A percentile compares a stretch with the other conserved stretches of the same genome.
Conservation (phyloP, 169 alveolate genomes). For the Plasmodium knowlesi region DNA sequence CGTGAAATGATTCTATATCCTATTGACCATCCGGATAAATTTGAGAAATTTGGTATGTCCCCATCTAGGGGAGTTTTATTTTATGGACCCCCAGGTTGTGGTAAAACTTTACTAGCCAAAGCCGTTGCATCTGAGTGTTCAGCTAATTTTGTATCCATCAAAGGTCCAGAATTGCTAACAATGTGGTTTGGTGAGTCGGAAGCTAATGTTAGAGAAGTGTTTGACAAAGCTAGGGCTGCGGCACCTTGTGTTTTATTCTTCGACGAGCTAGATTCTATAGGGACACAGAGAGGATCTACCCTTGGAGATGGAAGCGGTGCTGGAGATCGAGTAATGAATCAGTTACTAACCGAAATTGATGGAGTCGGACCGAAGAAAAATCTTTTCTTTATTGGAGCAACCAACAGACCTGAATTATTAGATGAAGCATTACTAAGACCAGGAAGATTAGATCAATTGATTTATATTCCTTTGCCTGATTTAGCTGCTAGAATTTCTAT, state of each 20-base stretch:
- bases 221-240: slow-evolving; percentile 99
- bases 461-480: slow-evolving; percentile 99
- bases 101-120: slow-evolving; percentile 98
- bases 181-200: slow-evolving; percentile 99
- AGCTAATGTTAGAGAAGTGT: slow-evolving; percentile 99
- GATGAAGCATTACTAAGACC: slow-evolving; percentile 99
- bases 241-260: slow-evolving; percentile 99
- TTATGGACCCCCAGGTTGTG: slow-evolving; percentile 99
- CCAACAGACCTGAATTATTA: slow-evolving; percentile 99
- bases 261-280: slow-evolving; percentile 99
- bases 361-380: slow-evolving; percentile 99
- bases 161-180: slow-evolving; percentile 98
- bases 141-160: slow-evolving; percentile 98
- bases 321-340: slow-evolving; percentile 99
- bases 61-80: slow-evolving; percentile 99
- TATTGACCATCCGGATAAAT: slow-evolving; percentile 98
- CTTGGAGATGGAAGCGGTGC: slow-evolving; percentile 98
- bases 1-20: slow-evolving; percentile 98
- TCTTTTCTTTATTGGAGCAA: slow-evolving; percentile 99
- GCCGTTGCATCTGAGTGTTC: slow-evolving; percentile 99
- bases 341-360: slow-evolving; percentile 99
- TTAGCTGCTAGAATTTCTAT: slow-evolving; percentile 96
- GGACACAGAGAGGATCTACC: slow-evolving; percentile 96
- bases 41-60: slow-evolving; percentile 98
- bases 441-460: slow-evolving; percentile 99